Evolutionary conservation across 139 green algal genomes (phyloP).

Genomic region (Chlorella sp.): DNA sequence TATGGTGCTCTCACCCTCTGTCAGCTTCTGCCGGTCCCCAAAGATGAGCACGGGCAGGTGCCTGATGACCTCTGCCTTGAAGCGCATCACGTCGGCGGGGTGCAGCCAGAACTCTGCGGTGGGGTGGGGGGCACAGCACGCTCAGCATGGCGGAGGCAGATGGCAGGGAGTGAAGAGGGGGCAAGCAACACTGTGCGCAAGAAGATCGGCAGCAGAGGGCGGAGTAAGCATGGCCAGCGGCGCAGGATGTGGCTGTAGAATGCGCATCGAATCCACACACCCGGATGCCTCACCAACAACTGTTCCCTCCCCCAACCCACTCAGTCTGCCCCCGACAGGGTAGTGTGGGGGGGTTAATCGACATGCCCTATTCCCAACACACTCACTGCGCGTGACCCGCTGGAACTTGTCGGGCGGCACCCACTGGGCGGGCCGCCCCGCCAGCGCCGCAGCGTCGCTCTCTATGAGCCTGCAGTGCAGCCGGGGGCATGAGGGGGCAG

Average conservation of each 20-base stretch:
- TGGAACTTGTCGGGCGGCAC: conserved; percentile 60
- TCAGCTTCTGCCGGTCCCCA: conserved; percentile 49
- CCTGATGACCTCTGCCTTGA: conserved; percentile 72
- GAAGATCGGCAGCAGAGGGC: background rate
- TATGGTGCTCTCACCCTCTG: no score
- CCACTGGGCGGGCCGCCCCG: conserved; percentile 17
- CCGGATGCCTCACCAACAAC: no score
- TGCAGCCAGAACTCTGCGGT: conserved; percentile 78
- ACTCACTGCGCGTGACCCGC: conserved; percentile 69
- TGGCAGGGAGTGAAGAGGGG: background rate
- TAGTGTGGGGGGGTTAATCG: no score
- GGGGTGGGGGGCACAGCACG: background rate
- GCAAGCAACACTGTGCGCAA: background rate
- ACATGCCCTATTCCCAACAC: no score
- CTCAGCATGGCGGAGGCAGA: no score
- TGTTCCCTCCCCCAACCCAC: background rate
- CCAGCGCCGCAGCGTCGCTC: conserved; percentile 13
- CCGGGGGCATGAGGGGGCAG: background rate
- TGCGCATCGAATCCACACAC: no score
- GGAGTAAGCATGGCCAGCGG: no score
- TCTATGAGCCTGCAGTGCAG: background rate
- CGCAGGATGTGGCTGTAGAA: no score
- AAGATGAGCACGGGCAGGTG: conserved; percentile 89
- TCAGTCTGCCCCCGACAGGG: no score
- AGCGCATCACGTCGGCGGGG: conserved; percentile 61